Conservation (phyloP, 768 basidiomycete species). For the Sporobolomyces phaffii region DNA sequence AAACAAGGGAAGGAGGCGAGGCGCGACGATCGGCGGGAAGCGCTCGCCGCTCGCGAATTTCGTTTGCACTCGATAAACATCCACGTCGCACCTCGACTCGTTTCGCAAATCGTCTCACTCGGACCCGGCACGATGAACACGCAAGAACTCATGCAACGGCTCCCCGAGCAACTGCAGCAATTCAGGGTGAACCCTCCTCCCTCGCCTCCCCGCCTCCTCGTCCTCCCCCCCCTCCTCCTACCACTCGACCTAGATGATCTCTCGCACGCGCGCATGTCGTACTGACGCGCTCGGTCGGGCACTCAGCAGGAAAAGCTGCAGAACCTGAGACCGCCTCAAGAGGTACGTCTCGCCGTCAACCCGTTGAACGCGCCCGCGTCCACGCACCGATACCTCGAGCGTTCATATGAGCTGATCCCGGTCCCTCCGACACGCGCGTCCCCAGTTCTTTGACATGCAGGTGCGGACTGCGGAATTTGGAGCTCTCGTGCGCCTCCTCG, state of each 20-base stretch:
- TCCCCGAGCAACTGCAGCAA: slow-evolving; percentile 15
- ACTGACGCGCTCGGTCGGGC: not conserved
- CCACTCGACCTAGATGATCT: not conserved
- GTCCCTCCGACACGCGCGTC: no score
- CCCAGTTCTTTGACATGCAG: slow-evolving; percentile 39
- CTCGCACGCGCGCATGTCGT: not conserved
- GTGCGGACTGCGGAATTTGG: no score
- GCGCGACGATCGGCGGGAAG: not conserved
- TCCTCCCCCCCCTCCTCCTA: not conserved
- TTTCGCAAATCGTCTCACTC: not conserved
- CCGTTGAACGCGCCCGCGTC: no score
- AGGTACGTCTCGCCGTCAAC: slow-evolving; percentile 18
- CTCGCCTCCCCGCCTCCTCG: not conserved
- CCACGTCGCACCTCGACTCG: not conserved
- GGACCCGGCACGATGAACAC: slow-evolving; percentile 12
- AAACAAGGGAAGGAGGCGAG: not conserved
- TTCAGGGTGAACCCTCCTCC: slow-evolving; percentile 8
- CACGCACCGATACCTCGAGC: no score
- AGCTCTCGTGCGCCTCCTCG: no score
- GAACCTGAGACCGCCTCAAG: slow-evolving; percentile 32
- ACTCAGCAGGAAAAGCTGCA: slow-evolving; percentile 32
- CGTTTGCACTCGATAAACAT: not conserved
- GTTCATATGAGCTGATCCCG: not conserved
- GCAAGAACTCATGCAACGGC: slow-evolving; percentile 10
- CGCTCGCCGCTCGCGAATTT: not conserved